phyloP scores from a whole-genome alignment of 2,329 filamentous ascomycete genomes.

The Teratosphaeria pseudoeucalypti region DNA sequence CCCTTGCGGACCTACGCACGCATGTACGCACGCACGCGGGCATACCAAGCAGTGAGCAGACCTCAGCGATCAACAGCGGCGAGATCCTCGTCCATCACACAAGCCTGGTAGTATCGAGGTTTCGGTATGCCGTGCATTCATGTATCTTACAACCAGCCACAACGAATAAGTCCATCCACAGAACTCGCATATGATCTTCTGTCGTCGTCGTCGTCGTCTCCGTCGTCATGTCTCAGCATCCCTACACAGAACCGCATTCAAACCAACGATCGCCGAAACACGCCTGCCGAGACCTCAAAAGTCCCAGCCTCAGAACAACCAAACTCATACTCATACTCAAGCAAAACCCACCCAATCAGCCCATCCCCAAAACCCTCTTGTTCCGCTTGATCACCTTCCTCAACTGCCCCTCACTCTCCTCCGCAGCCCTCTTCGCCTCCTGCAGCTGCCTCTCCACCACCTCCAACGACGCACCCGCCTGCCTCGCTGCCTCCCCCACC shows the following conservation, averaged over 20 bases:
- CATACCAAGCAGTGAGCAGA: no score
- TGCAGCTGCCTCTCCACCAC: conserved; percentile 21
- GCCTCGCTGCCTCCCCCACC: neutral
- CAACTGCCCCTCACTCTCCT: conserved; percentile 24
- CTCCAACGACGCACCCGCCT: conserved; percentile 11
- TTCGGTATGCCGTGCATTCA: no score
- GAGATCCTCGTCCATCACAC: no score
- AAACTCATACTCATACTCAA: neutral
- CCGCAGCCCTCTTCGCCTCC: conserved; percentile 22
- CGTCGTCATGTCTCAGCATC: no score
- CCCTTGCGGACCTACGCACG: no score
- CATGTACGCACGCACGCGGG: no score
- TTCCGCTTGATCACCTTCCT: conserved; percentile 28
- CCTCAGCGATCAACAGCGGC: no score
- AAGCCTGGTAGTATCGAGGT: no score
- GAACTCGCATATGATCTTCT: no score
- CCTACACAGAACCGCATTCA: neutral
- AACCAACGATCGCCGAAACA: neutral
- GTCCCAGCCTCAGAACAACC: neutral
- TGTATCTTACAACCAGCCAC: no score
- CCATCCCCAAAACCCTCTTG: conserved; percentile 21
- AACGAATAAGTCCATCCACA: no score
- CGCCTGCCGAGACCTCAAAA: neutral
- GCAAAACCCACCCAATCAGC: neutral
- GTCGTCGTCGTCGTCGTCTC: no score